Percentiles rank a stretch among this genome's conserved stretches.
Evolutionary conservation across 805 yeast species (phyloP).

Genomic region (Metschnikowia orientalis): DNA sequence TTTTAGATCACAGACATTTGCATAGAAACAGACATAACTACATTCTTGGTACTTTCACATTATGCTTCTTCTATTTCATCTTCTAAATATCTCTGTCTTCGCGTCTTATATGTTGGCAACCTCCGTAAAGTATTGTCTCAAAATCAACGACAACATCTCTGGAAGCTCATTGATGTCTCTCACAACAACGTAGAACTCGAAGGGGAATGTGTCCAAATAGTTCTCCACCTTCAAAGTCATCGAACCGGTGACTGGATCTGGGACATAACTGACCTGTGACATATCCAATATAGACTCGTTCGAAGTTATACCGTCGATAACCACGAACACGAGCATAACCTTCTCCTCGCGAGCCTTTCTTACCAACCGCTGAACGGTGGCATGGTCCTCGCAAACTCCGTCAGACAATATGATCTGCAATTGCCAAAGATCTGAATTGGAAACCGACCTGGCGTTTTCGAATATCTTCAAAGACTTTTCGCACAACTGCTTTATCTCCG

Average conservation of each 20-base stretch:
- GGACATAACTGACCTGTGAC: slow-evolving; percentile 85
- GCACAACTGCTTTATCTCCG: slow-evolving; percentile 76
- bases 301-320: slow-evolving; percentile 83
- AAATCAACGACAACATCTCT: slow-evolving; percentile 79
- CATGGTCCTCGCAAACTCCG: slow-evolving; percentile 97
- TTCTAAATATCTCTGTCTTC: no score
- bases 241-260: slow-evolving; percentile 60
- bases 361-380: slow-evolving; percentile 72
- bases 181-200: slow-evolving; percentile 93
- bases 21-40: no score
- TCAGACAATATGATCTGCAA: slow-evolving; percentile 89
- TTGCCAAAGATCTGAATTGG: slow-evolving; percentile 76
- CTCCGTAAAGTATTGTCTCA: slow-evolving; percentile 89
- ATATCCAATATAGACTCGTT: slow-evolving; percentile 88
- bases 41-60: no score
- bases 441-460: slow-evolving; percentile 48
- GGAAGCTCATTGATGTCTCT: slow-evolving; percentile 87
- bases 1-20: no score
- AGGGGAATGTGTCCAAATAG: slow-evolving; percentile 92
- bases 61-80: no score
- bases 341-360: slow-evolving; percentile 88
- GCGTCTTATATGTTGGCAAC: slow-evolving; percentile 23
- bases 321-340: slow-evolving; percentile 91
- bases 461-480: slow-evolving; percentile 69
- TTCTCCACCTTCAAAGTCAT: slow-evolving; percentile 72